Conservation (phyloP, 306 rosid species). For the Cucurbita maxima region DNA sequence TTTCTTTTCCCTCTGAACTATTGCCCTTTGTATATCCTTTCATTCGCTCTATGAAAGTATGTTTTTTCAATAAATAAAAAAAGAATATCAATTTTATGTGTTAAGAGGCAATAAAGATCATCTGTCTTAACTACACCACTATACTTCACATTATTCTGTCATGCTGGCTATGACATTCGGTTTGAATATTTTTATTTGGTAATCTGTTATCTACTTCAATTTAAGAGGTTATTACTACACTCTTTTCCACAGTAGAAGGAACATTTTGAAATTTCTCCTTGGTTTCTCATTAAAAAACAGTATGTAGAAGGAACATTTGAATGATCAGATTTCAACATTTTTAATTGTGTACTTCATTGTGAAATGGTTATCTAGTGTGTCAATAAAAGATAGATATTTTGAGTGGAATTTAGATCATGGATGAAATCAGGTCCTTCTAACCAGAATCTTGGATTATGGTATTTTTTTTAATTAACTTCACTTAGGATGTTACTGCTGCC, state of each 20-base stretch:
- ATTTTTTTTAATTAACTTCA: constrained; percentile 8
- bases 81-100: neutral
- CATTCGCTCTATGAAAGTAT: neutral
- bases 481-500: constrained; percentile 13
- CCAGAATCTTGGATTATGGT: neutral
- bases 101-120: neutral
- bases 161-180: neutral
- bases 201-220: neutral
- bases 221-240: neutral
- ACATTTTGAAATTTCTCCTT: neutral
- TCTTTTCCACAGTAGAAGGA: neutral
- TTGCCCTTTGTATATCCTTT: neutral
- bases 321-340: too few relatives aligned
- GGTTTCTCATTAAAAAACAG: too few relatives aligned
- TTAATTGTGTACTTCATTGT: too few relatives aligned
- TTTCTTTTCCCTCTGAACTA: too few relatives aligned
- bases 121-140: neutral
- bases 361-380: too few relatives aligned
- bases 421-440: neutral
- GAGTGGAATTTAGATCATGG: neutral
- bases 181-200: neutral
- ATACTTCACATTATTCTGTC: neutral
- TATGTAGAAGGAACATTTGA: too few relatives aligned
- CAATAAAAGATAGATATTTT: too few relatives aligned
- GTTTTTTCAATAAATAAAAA: neutral